phyloP scores from a whole-genome alignment of 1,284 basidiomycete genomes.

The Sanguinoderma infundibulare region DNA sequence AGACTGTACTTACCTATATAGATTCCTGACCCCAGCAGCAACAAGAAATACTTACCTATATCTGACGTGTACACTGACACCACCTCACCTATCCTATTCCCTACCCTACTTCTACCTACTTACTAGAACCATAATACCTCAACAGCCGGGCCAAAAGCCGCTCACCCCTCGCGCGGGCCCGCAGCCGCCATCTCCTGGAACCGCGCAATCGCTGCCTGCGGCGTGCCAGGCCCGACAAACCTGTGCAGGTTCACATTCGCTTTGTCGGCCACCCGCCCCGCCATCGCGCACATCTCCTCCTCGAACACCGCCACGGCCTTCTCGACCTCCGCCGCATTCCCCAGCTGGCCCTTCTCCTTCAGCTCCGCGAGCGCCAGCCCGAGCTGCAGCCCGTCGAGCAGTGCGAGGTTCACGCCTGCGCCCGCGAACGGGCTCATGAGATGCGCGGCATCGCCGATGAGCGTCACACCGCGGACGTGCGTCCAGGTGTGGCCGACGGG shows the following conservation, averaged over 20 bases:
- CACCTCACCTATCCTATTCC: too few species aligned
- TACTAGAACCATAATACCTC: too few species aligned
- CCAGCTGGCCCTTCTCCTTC: not conserved
- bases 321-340: conserved; percentile 5
- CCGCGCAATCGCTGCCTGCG: not conserved
- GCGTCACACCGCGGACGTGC: conserved; percentile 18
- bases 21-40: too few species aligned
- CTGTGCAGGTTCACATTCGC: not conserved
- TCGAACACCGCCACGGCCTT: conserved; percentile 13
- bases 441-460: too few species aligned
- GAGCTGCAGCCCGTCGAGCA: conserved; percentile 36
- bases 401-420: conserved; percentile 46
- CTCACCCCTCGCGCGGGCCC: conserved; percentile 3
- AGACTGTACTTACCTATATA: too few species aligned
- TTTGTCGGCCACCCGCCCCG: not conserved
- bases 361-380: conserved; percentile 17
- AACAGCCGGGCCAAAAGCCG: too few species aligned
- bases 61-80: too few species aligned
- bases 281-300: conserved; percentile 10
- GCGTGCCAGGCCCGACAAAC: not conserved
- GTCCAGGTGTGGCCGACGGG: conserved; percentile 13
- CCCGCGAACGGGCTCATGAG: too few species aligned
- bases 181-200: not conserved
- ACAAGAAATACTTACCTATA: too few species aligned
- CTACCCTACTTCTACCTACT: too few species aligned